Evolutionary conservation across 805 yeast genomes (phyloP).

Genomic region (Maudiozyma saulgeensis): DNA sequence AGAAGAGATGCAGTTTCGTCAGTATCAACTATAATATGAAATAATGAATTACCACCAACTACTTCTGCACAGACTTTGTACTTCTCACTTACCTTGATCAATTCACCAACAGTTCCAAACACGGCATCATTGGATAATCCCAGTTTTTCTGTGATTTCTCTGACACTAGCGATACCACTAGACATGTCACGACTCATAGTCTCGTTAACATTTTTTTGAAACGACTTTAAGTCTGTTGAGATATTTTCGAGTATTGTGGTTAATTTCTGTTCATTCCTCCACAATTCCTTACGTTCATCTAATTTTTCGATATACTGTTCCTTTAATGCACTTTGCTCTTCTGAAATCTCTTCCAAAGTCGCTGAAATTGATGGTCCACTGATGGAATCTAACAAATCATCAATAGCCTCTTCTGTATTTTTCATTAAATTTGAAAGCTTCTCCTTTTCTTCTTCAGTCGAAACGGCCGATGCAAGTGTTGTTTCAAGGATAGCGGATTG

Average conservation of each 20-base stretch:
- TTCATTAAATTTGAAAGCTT: constrained; percentile 13
- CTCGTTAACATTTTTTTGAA: constrained; percentile 53
- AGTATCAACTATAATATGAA: constrained; percentile 81
- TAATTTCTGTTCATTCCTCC: constrained; percentile 70
- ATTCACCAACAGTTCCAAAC: constrained; percentile 78
- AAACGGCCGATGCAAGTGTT: constrained; percentile 12
- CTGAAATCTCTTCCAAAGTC: constrained; percentile 28
- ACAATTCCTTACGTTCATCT: constrained; percentile 60
- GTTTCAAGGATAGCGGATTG: constrained; percentile 23
- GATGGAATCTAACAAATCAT: constrained; percentile 31
- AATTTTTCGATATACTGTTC: constrained; percentile 35
- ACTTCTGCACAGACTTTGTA: constrained; percentile 83
- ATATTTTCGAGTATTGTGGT: constrained; percentile 48
- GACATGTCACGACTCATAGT: constrained; percentile 69
- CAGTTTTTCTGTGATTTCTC: constrained; percentile 48
- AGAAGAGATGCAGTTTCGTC: constrained; percentile 74
- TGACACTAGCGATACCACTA: constrained; percentile 61
- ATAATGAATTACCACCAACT: constrained; percentile 77
- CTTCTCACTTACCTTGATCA: constrained; percentile 71
- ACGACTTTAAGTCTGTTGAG: constrained; percentile 43
- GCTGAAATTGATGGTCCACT: constrained; percentile 28
- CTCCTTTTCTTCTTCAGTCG: constrained; percentile 2
- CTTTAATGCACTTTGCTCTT: constrained; percentile 29
- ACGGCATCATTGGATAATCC: constrained; percentile 49
- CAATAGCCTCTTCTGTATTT: constrained; percentile 25